Conservation (phyloP, 129 eudicot species). For the carrot (Daucus carota) region DNA sequence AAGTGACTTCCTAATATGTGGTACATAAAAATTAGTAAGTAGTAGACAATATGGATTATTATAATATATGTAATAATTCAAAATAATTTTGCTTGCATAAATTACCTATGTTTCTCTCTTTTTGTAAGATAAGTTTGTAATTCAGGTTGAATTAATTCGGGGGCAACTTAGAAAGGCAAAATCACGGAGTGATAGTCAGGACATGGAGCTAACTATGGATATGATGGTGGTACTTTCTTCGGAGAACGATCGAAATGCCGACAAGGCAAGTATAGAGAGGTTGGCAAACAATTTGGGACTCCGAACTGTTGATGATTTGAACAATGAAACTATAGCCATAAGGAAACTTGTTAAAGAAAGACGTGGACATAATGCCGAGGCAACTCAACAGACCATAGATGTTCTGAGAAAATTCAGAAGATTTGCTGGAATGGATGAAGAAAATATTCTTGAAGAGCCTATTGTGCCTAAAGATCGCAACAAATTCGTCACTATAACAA, state of each 20-base stretch:
- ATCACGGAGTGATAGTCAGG: conserved; percentile 54
- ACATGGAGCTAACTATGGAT: conserved; percentile 76
- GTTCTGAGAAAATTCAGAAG: conserved; percentile 50
- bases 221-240: conserved; percentile 54
- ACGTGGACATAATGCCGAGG: conserved; percentile 43
- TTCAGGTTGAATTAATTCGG: conserved; percentile 55
- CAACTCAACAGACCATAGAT: conserved; percentile 45
- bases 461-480: conserved; percentile 23
- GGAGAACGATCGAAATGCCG: conserved; percentile 50
- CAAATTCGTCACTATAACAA: conserved; percentile 31
- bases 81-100: neutral
- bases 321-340: conserved; percentile 46
- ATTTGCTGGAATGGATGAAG: conserved; percentile 53
- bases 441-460: conserved; percentile 44
- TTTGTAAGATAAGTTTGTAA: neutral
- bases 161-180: conserved; percentile 56
- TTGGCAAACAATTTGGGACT: conserved; percentile 57
- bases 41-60: too few species aligned
- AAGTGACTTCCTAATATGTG: too few species aligned
- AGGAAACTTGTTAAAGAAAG: conserved; percentile 52
- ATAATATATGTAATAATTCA: too few species aligned
- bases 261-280: conserved; percentile 53
- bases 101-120: neutral
- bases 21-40: too few species aligned
- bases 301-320: conserved; percentile 45